Conservation (phyloP, 192 early-diverging fungal genomes). For the Entomortierella chlamydospora region DNA sequence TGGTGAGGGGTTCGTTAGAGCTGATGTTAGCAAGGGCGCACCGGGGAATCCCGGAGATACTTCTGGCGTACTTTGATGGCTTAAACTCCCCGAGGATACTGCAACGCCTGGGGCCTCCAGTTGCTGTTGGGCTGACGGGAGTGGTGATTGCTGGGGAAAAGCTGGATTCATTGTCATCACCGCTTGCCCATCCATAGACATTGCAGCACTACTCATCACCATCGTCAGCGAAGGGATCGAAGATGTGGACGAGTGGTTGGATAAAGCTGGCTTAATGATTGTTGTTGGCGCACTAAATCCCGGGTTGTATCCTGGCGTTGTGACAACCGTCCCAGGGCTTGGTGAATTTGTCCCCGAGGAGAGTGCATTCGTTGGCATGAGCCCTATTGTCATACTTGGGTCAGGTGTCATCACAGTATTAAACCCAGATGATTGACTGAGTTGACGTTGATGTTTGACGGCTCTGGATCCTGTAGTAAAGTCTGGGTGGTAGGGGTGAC, state of each 20-base stretch:
- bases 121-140: background rate
- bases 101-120: background rate
- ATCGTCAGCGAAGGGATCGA: conserved; percentile 44
- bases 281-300: conserved; percentile 12
- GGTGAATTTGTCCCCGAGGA: conserved; percentile 36
- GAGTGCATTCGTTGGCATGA: conserved; percentile 9
- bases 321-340: conserved; percentile 10
- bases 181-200: conserved; percentile 25
- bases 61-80: conserved; percentile 9
- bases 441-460: conserved; percentile 41
- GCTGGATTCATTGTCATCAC: background rate
- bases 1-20: background rate
- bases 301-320: background rate
- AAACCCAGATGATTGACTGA: conserved; percentile 32
- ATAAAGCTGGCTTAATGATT: conserved; percentile 30
- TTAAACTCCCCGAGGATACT: background rate
- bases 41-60: conserved; percentile 15
- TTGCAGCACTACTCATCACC: conserved; percentile 28
- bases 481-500: conserved; percentile 49
- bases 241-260: conserved; percentile 35
- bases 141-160: conserved; percentile 12
- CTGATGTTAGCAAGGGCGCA: background rate
- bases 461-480: conserved; percentile 24
- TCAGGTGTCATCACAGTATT: conserved; percentile 13
- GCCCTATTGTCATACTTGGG: conserved; percentile 2